These are phyloP conservation scores for Fusarium oligoseptatum DNA, from an alignment of 2,329 filamentous ascomycete species.

Conservation along the genomic window DNA sequence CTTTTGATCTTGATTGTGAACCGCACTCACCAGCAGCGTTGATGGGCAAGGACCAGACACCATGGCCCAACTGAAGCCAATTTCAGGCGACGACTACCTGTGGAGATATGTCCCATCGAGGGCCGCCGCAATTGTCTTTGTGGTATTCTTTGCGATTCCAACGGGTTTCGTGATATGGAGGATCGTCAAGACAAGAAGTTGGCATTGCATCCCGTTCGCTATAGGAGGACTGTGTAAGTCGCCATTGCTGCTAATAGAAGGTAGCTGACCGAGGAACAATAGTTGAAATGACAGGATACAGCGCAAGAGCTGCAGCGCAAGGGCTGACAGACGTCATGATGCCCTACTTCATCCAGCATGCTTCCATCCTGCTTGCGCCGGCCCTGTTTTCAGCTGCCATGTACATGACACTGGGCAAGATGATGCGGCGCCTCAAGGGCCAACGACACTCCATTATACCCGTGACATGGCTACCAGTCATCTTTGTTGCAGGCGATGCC, in stretches of 20 bases:
- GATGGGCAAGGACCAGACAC: neutral
- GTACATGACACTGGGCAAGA: constrained; percentile 63
- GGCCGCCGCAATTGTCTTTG: neutral
- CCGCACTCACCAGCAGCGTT: neutral
- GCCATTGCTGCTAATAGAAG: neutral
- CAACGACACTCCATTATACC: constrained; percentile 51
- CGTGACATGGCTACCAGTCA: constrained; percentile 60
- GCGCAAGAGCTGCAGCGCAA: constrained; percentile 48
- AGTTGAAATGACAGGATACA: constrained; percentile 57
- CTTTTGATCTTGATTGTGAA: neutral
- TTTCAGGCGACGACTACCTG: neutral
- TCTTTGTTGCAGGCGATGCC: constrained; percentile 55
- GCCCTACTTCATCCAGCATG: constrained; percentile 58
- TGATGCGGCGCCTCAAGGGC: constrained; percentile 56
- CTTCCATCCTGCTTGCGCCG: constrained; percentile 60
- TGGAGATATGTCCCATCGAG: neutral
- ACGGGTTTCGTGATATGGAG: neutral
- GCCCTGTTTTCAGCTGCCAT: constrained; percentile 63
- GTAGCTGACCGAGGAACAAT: neutral
- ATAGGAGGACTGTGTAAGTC: constrained; percentile 63
- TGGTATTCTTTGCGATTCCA: neutral
- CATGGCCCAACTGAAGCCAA: neutral
- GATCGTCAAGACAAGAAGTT: neutral
- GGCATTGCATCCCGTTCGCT: constrained; percentile 59
- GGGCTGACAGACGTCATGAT: constrained; percentile 48